Conservation (phyloP, 441 rosid genomes). For the Cnidoscolus chayamansa region DNA sequence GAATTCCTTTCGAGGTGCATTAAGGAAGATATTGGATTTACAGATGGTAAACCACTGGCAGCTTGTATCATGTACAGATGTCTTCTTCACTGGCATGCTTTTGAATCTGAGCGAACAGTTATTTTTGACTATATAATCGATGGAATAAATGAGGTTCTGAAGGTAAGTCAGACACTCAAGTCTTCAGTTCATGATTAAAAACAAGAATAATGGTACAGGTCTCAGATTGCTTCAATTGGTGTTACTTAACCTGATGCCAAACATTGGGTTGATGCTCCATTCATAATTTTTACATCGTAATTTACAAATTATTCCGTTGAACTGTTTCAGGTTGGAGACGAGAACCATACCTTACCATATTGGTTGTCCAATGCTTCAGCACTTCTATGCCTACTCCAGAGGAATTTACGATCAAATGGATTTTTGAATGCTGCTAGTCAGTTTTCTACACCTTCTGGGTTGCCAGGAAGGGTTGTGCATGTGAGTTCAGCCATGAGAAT, state of each 20-base stretch:
- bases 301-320: constrained; percentile 16
- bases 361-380: constrained; percentile 95
- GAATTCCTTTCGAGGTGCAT: constrained; percentile 86
- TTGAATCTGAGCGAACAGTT: constrained; percentile 86
- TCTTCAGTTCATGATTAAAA: constrained; percentile 7
- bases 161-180: constrained; percentile 46
- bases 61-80: constrained; percentile 88
- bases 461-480: constrained; percentile 67
- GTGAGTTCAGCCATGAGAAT: constrained; percentile 37
- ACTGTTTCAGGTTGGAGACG: constrained; percentile 73
- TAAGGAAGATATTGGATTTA: constrained; percentile 80
- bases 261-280: background rate
- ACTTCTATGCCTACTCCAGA: constrained; percentile 88
- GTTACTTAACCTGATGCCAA: background rate
- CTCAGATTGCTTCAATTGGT: background rate
- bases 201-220: background rate
- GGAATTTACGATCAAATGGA: constrained; percentile 76
- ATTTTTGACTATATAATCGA: constrained; percentile 89
- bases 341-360: constrained; percentile 65
- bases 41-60: constrained; percentile 79
- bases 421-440: constrained; percentile 58
- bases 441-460: constrained; percentile 53
- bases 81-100: constrained; percentile 95
- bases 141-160: constrained; percentile 78
- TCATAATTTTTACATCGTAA: background rate